Conservation (phyloP, 345 rosid species). For the Salix koriyanagi region DNA sequence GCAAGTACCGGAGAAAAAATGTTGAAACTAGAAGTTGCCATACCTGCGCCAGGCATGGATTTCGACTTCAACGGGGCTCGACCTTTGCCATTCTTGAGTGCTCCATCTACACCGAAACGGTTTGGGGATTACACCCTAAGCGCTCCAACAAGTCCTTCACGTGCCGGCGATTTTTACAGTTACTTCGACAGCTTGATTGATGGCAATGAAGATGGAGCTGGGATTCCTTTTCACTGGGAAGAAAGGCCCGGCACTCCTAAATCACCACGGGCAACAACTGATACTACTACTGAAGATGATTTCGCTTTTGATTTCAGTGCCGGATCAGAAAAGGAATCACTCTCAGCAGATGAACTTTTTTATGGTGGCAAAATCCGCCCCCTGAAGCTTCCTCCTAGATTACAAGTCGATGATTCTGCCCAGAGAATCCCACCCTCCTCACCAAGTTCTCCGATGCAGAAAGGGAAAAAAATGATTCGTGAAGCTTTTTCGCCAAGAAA, state of each 20-base stretch:
- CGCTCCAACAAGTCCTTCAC: constrained; percentile 75
- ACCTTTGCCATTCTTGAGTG: constrained; percentile 38
- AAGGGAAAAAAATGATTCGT: constrained; percentile 46
- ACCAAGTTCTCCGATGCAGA: constrained; percentile 51
- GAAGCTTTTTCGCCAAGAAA: constrained; percentile 49
- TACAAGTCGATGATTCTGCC: constrained; percentile 25
- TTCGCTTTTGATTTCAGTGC: constrained; percentile 33
- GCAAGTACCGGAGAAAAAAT: neutral
- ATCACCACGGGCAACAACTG: neutral
- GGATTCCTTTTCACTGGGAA: neutral
- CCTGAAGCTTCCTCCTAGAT: constrained; percentile 35
- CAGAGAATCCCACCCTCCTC: constrained; percentile 39
- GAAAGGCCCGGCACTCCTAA: constrained; percentile 2
- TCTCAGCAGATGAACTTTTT: constrained; percentile 28
- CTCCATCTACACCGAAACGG: constrained; percentile 66
- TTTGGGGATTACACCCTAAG: constrained; percentile 56
- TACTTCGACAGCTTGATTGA: constrained; percentile 34
- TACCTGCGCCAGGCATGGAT: constrained; percentile 42
- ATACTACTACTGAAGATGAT: neutral
- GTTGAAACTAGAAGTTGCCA: constrained; percentile 41
- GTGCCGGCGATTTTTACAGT: constrained; percentile 49
- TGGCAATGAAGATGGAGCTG: neutral
- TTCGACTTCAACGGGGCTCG: constrained; percentile 49
- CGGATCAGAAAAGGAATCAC: constrained; percentile 13
- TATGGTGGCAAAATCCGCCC: constrained; percentile 23